These are phyloP conservation scores for Leptographium radiaticola DNA, from an alignment of 2,329 filamentous ascomycete genomes.

Conservation along the genomic window DNA sequence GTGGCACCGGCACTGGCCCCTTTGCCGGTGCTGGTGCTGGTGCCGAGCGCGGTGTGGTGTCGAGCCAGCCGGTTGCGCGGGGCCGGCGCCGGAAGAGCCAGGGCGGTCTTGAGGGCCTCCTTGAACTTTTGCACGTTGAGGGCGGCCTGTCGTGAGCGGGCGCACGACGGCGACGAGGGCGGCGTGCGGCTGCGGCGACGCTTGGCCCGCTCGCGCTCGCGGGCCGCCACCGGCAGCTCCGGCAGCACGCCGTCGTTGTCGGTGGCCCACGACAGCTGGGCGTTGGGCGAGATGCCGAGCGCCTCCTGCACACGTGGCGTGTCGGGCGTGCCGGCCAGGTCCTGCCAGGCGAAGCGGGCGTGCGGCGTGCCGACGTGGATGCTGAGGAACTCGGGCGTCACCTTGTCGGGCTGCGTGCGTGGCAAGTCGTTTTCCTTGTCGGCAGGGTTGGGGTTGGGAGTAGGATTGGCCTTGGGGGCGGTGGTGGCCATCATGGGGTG, in stretches of 20 bases:
- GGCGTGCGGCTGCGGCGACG: slow-evolving; percentile 65
- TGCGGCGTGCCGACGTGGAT: slow-evolving; percentile 32
- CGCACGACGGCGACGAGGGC: slow-evolving; percentile 47
- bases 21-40: not conserved
- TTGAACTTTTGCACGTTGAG: slow-evolving; percentile 47
- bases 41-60: slow-evolving; percentile 3
- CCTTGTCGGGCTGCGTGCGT: slow-evolving; percentile 9
- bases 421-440: slow-evolving; percentile 8
- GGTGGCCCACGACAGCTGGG: slow-evolving; percentile 50
- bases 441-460: no score
- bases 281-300: slow-evolving; percentile 42
- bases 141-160: slow-evolving; percentile 28
- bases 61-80: slow-evolving; percentile 4
- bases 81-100: slow-evolving; percentile 45
- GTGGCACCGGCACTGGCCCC: not conserved
- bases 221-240: slow-evolving; percentile 30
- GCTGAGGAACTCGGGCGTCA: slow-evolving; percentile 12
- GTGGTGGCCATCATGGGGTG: not conserved
- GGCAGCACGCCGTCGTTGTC: slow-evolving; percentile 17
- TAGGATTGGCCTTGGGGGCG: not conserved
- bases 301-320: slow-evolving; percentile 23
- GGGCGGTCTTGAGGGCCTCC: slow-evolving; percentile 49
- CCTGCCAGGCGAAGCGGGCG: slow-evolving; percentile 42
- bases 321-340: slow-evolving; percentile 37
- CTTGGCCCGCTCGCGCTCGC: slow-evolving; percentile 43